Base-by-base conservation (phyloP, 1,139 yeast species). In the Kazachstania sp. region DNA sequence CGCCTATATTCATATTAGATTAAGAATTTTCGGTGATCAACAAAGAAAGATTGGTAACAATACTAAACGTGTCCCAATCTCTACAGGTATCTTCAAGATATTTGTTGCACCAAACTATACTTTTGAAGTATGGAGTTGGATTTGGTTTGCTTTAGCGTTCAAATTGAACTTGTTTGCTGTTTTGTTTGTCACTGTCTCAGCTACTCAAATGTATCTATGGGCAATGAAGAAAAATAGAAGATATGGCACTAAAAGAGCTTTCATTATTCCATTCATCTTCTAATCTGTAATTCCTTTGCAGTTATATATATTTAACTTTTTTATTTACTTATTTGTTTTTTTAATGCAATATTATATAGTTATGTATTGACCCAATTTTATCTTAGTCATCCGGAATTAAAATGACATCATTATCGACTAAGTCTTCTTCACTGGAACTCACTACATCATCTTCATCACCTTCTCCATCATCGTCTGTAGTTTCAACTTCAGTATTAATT, bases 51-150 rank as follows among this genome's bases (percentile, higher is more conserved):
- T 71, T 67, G 71, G 71, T 13, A 62, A 59, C 44, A 56, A 62
- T 8, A 63, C 54, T 20, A 53, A 56, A 37, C 61, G 72, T 54
- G 59, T 66, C 29, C 62, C 70, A 18, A 60, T 71, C 41, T 57
- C 65, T 56, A 77, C 77, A 28, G 74, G 81, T 4, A 70, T 79
- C 34, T 70, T 70, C 47, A 68, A 64, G 44, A 29, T 65, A 5
- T 61, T 69, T 37, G 67, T 68, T 28, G 67, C 71, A 63, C 98
- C 98, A 56, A 92, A 92, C 70, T 92, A 92, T 68, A 83, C 87
- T 55, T 92, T 88, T 66, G 98, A 92, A 70, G 71, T 79, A 41
- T 69, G 83, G 59, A 72, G 81, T 2, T 90, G 96, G 95, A 63
- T 83, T 1, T 71, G 76, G 30, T 78, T 82, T 57, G 77, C 90